Base-by-base conservation (phyloP, 805 yeast species). In the Zygoascus bituminiphila region DNA sequence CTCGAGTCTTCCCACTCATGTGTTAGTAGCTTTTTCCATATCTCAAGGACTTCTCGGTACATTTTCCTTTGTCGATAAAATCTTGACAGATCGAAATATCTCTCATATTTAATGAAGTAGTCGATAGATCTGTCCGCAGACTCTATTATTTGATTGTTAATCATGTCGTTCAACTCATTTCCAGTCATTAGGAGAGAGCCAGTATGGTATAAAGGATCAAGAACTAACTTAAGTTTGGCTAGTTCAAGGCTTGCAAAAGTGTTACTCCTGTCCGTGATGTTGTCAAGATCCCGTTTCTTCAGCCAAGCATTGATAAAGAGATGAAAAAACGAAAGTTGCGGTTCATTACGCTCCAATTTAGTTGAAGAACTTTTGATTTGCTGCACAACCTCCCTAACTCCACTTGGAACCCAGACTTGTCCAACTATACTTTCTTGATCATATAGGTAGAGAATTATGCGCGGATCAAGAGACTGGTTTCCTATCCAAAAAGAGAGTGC, bases 401-500 rank as follows among this genome's bases (percentile, higher is more conserved):
- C 73, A 1, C 62, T 57, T 42, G 50, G 62, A 1, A 62, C 19
- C 64, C 64, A 62, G 8, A 53, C 56, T 36, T 49, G 43, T 10
- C 60, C 61, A 24, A 52, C 46, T 7, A 64, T 55, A 15, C 55
- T 57, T 7, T 46, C 46, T 2, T 42, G 47, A 24, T 51, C 49
- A 38, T 56, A 63, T 6, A 67, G 53, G 44, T 56, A 59, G 25
- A 64, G 50, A 5, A 69, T 54, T 17, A 65, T 52, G 24, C 67
- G 55, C 4, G 67, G 68, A 43, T 68, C 72, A 6, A 64, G 51
- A 3, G 54, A 54, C 12, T 56, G 56, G 3, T 68, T 71, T 47
- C 63, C 61, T 1, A 62, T 56, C 69, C 73, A 71, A 20, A 62
- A 57, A 19, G 57, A 61, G 44, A 63, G 48, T 1, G 68, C 65